Evolutionary conservation across 352 stramenopile species (phyloP).

Genomic region (Globisporangium barbulae): DNA sequence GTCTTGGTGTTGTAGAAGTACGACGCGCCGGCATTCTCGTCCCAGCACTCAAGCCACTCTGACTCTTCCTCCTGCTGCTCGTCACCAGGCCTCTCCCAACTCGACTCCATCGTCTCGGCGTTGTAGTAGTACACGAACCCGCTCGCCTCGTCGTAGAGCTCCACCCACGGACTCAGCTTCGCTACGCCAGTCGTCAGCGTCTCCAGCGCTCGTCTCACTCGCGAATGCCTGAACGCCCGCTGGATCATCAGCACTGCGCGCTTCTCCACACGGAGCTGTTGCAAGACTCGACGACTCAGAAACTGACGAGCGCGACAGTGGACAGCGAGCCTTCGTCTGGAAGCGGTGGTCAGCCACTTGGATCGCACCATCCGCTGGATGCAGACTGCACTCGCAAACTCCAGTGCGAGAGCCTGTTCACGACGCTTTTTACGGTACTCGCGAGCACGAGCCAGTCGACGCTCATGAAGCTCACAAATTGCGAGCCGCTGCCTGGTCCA

Average conservation of each 20-base stretch:
- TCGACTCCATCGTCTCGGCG: conserved; percentile 38
- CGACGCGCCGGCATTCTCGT: conserved; percentile 53
- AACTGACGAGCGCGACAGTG: conserved; percentile 40
- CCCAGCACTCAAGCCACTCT: conserved; percentile 75
- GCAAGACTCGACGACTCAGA: conserved; percentile 28
- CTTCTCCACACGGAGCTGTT: conserved; percentile 20
- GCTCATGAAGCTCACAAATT: conserved; percentile 16
- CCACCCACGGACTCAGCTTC: conserved; percentile 40
- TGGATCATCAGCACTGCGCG: conserved; percentile 41
- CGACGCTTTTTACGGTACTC: conserved; percentile 14
- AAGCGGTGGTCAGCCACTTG: conserved; percentile 16
- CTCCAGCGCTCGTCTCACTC: conserved; percentile 37
- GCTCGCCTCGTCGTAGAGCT: conserved; percentile 66
- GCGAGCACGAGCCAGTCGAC: conserved; percentile 20
- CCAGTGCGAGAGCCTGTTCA: conserved; percentile 14
- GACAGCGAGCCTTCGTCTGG: conserved; percentile 17
- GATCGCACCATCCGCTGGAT: conserved; percentile 42
- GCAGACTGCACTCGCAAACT: conserved; percentile 23
- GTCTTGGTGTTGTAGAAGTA: conserved; percentile 76
- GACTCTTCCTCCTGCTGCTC: conserved; percentile 13
- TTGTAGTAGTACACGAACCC: conserved; percentile 75
- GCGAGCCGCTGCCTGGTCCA: conserved; percentile 23
- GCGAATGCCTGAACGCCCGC: conserved; percentile 48
- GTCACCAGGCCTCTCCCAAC: conserved; percentile 34
- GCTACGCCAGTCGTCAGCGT: conserved; percentile 28